Evolutionary conservation across 2,329 filamentous ascomycete genomes (phyloP).

Genomic region (Colletotrichum gloeosporioides): DNA sequence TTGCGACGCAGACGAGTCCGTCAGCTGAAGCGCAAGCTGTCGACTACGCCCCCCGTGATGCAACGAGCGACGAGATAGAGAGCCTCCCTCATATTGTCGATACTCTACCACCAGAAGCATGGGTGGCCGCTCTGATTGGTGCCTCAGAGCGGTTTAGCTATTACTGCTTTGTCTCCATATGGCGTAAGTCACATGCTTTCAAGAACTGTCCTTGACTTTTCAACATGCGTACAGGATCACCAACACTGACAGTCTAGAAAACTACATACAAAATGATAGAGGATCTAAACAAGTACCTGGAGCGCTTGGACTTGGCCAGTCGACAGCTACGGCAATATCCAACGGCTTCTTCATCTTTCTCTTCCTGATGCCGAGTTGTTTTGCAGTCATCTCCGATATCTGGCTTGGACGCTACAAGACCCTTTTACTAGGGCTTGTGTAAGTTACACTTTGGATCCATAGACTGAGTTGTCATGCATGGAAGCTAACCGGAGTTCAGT

Average conservation of each 20-base stretch:
- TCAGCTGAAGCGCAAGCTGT: not conserved
- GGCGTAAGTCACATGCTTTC: conserved; percentile 5
- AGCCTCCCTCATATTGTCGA: conserved; percentile 22
- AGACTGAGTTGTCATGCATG: not conserved
- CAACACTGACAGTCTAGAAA: conserved; percentile 32
- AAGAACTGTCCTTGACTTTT: not conserved
- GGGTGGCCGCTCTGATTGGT: conserved; percentile 23
- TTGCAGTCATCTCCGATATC: conserved; percentile 64
- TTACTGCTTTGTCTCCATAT: conserved; percentile 23
- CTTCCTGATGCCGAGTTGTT: conserved; percentile 61
- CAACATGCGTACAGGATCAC: rapidly evolving
- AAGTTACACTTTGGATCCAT: conserved; percentile 18
- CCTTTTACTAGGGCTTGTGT: conserved; percentile 36
- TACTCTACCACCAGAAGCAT: conserved; percentile 21
- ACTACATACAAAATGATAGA: conserved; percentile 45
- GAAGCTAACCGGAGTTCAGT: conserved; percentile 28
- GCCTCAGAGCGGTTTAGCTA: conserved; percentile 25
- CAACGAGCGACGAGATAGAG: conserved; percentile 24
- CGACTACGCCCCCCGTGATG: not conserved
- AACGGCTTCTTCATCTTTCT: conserved; percentile 53
- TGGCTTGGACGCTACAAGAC: conserved; percentile 68
- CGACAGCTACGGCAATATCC: conserved; percentile 50
- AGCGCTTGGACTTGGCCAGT: conserved; percentile 54
- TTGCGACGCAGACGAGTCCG: not conserved
- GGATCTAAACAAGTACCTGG: conserved; percentile 43